phyloP scores from a whole-genome alignment of 257 asterid species.

The Solanum bukasovii region DNA sequence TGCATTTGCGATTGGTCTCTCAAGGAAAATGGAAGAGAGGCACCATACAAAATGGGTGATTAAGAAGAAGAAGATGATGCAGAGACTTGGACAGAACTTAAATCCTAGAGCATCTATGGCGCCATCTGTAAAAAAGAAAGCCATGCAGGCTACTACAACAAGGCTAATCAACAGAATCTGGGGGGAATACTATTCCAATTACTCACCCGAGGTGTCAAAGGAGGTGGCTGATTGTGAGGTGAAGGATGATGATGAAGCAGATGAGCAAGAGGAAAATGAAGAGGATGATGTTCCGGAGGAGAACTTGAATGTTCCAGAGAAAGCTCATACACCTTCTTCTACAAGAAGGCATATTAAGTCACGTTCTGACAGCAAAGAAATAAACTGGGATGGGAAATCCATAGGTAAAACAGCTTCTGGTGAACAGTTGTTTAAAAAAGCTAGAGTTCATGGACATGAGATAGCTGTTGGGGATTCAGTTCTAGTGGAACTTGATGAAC shows the following conservation, averaged over 20 bases:
- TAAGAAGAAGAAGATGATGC: slow-evolving; percentile 71
- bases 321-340: slow-evolving; percentile 19
- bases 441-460: slow-evolving; percentile 44
- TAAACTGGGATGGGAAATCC: slow-evolving; percentile 61
- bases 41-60: slow-evolving; percentile 93
- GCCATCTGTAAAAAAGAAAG: slow-evolving; percentile 59
- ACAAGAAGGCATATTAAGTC: slow-evolving; percentile 32
- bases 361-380: slow-evolving; percentile 24
- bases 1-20: slow-evolving; percentile 61
- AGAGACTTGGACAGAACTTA: slow-evolving; percentile 38
- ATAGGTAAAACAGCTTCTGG: slow-evolving; percentile 47
- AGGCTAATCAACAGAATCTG: slow-evolving; percentile 78
- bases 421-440: slow-evolving; percentile 45
- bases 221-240: slow-evolving; percentile 35
- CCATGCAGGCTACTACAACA: slow-evolving; percentile 96
- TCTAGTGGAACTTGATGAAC: slow-evolving; percentile 45
- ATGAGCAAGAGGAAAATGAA: slow-evolving; percentile 69
- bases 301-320: slow-evolving; percentile 24
- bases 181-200: slow-evolving; percentile 86
- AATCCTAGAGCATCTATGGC: slow-evolving; percentile 85
- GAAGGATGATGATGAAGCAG: slow-evolving; percentile 53
- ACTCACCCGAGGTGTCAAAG: slow-evolving; percentile 52
- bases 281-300: slow-evolving; percentile 60
- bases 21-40: slow-evolving; percentile 79
- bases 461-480: slow-evolving; percentile 48